Percentiles rank a stretch among this genome's conserved stretches.
Evolutionary conservation across 2,329 filamentous ascomycete genomes (phyloP).

Genomic region (Botrytis medusae): DNA sequence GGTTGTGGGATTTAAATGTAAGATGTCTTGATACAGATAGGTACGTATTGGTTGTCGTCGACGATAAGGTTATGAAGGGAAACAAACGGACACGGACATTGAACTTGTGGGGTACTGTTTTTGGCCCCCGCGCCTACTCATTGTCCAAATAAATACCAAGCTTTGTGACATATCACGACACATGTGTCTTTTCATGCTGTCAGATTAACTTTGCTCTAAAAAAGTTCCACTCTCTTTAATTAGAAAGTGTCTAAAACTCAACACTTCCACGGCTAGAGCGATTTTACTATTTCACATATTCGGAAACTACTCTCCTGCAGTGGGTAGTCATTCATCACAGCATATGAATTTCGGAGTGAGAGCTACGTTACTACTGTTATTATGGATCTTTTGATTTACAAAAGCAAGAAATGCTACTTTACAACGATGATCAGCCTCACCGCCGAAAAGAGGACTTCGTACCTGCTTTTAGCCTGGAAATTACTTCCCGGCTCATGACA

Average conservation of each 20-base stretch:
- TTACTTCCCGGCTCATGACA: neutral
- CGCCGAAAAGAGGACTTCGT: neutral
- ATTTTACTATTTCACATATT: too few species aligned
- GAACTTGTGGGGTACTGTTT: neutral
- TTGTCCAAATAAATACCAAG: neutral
- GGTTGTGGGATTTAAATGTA: neutral
- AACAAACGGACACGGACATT: neutral
- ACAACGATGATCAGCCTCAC: neutral
- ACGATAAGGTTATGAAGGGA: neutral
- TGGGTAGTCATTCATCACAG: too few species aligned
- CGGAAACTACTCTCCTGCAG: neutral
- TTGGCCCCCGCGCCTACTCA: neutral
- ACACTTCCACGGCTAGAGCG: too few species aligned
- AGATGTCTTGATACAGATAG: neutral
- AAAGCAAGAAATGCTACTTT: neutral
- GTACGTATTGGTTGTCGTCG: neutral
- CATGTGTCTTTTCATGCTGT: neutral
- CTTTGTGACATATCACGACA: neutral
- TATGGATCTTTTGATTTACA: neutral
- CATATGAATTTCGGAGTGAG: neutral
- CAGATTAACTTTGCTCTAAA: neutral
- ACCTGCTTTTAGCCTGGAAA: constrained; percentile 4
- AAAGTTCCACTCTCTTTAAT: neutral
- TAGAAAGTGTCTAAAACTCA: neutral
- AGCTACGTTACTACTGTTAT: neutral